Base-by-base conservation (phyloP, 169 alveolate species). In the Besnoitia besnoiti region DNA sequence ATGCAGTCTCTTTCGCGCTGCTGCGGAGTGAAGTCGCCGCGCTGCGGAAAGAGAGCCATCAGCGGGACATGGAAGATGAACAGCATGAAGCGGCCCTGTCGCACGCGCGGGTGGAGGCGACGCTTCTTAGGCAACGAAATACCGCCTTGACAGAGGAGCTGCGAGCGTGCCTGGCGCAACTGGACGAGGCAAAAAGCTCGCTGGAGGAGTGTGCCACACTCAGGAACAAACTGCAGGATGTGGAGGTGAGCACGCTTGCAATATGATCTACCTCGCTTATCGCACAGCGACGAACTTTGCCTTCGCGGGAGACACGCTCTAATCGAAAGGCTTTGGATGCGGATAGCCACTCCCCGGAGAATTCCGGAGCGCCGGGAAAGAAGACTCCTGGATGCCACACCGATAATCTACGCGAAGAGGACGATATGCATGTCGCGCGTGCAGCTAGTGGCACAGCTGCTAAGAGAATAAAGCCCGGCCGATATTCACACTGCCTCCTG, bases 221-320 rank as follows among this genome's bases (percentile, higher is more conserved):
- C n/a, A 51, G 87, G 37, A 4, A 19, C n/a, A 37, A 37, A 24
- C 50, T 77, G 47, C 5, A 77, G 40, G 87, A 77, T 27, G 59
- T 77, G 55, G 87, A 77, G 87, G 87, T 77, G 55, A 24, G 87
- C 82, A 73, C 16, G 16, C 30, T 55, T 3, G n/a, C n/a, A n/a
- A n/a, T n/a, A n/a, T n/a, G n/a, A n/a, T n/a, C n/a, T n/a, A n/a
- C n/a, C n/a, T n/a, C n/a, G n/a, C n/a, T n/a, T n/a, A n/a, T n/a
- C n/a, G n/a, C n/a, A n/a, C n/a, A n/a, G n/a, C n/a, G n/a, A n/a
- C n/a, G n/a, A n/a, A n/a, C n/a, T n/a, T n/a, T n/a, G n/a, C n/a
- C n/a, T n/a, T n/a, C n/a, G n/a, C n/a, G n/a, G n/a, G n/a, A n/a
- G n/a, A n/a, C n/a, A n/a, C n/a, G n/a, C n/a, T n/a, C n/a, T n/a